These are phyloP conservation scores for Blastobotrys raffinosifermentans DNA, from an alignment of 1,139 yeast genomes.

Conservation along the genomic window DNA sequence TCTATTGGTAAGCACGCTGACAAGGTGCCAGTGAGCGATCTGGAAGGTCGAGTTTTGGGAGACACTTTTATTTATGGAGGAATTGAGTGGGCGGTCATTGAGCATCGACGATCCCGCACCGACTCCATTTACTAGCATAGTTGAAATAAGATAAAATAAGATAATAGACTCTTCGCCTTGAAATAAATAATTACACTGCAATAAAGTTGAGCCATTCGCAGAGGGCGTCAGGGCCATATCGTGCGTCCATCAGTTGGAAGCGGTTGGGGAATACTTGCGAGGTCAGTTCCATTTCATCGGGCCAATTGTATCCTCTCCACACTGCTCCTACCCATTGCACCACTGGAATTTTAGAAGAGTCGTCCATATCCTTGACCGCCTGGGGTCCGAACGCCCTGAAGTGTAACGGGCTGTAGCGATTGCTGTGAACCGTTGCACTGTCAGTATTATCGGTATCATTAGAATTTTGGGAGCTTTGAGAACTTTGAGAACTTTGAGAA, in stretches of 20 bases:
- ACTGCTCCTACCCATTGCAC: constrained; percentile 6
- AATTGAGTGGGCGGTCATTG: constrained; percentile 13
- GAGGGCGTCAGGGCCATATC: constrained; percentile 3
- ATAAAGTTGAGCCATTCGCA: constrained; percentile 8
- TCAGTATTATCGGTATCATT: neutral
- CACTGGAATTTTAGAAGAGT: constrained; percentile 3
- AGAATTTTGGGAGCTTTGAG: too few species aligned
- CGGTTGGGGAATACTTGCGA: too few species aligned
- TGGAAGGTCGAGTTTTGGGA: constrained; percentile 10
- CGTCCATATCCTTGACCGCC: constrained; percentile 7
- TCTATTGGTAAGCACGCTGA: constrained; percentile 12
- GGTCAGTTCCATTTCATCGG: constrained; percentile 6
- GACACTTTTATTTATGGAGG: constrained; percentile 9
- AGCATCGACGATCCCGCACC: constrained; percentile 10
- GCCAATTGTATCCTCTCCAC: constrained; percentile 10
- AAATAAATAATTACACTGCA: constrained; percentile 4
- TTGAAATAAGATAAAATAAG: too few species aligned
- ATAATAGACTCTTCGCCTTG: neutral
- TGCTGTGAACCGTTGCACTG: too few species aligned
- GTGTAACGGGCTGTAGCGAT: too few species aligned
- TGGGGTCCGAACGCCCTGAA: constrained; percentile 7
- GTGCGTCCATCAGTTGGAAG: too few species aligned
- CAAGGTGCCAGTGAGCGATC: constrained; percentile 11
- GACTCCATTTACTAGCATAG: too few species aligned
- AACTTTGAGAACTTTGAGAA: too few species aligned